Evolutionary conservation across 257 asterid genomes (phyloP).

Genomic region (Ajuga chamaepitys): DNA sequence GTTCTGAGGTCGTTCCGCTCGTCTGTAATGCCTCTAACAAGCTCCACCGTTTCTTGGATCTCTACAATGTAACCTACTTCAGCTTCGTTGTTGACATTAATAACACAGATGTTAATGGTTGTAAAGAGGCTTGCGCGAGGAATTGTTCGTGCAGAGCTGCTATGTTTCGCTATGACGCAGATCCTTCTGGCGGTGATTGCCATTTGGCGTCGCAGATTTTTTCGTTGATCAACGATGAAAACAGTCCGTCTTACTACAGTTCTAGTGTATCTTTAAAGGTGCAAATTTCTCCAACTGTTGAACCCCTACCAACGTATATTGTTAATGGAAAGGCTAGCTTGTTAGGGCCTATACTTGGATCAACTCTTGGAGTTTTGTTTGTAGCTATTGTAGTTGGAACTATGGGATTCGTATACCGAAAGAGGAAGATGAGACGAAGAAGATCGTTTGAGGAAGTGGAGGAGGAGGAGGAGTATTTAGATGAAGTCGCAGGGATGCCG

Average conservation of each 20-base stretch:
- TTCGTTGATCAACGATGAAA: constrained; percentile 23
- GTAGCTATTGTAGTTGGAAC: background rate
- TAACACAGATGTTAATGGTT: constrained; percentile 1
- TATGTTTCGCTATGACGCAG: constrained; percentile 21
- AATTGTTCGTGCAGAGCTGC: constrained; percentile 47
- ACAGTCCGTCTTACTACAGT: constrained; percentile 1
- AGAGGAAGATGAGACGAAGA: background rate
- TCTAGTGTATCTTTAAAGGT: constrained; percentile 14
- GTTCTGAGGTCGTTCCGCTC: constrained; percentile 25
- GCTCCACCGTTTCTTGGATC: constrained; percentile 25
- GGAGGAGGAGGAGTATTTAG: constrained; percentile 23
- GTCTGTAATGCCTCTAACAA: constrained; percentile 14
- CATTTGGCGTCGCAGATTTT: constrained; percentile 29
- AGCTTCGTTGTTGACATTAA: background rate
- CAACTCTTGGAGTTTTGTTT: background rate
- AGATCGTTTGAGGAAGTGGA: constrained; percentile 12
- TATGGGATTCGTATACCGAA: background rate
- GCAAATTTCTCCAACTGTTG: background rate
- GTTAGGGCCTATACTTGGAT: constrained; percentile 17
- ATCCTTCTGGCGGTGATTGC: constrained; percentile 24
- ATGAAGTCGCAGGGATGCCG: constrained; percentile 27
- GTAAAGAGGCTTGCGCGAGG: constrained; percentile 31
- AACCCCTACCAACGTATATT: too few relatives aligned
- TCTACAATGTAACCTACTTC: constrained; percentile 28
- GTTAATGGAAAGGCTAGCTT: background rate